Conservation (phyloP, 1,284 basidiomycete species). For the Volvariella surrecta region DNA sequence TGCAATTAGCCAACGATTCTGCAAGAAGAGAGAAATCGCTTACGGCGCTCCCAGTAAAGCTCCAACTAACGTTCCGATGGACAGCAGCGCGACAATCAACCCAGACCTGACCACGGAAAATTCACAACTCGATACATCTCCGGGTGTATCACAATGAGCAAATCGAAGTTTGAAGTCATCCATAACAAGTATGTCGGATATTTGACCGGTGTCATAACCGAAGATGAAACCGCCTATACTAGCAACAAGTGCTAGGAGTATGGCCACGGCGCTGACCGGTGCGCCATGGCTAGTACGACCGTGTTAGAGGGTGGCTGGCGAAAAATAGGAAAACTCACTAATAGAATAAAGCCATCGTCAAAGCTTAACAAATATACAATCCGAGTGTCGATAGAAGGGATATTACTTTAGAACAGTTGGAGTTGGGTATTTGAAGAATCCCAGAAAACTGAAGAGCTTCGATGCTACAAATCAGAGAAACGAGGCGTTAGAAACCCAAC, state of each 20-base stretch:
- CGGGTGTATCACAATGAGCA: slow-evolving; percentile 34
- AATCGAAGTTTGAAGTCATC: slow-evolving; percentile 63
- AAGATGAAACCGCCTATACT: slow-evolving; percentile 79
- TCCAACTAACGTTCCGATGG: slow-evolving; percentile 56
- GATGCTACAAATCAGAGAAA: too few relatives aligned
- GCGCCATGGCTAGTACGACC: slow-evolving; percentile 29
- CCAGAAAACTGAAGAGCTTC: too few relatives aligned
- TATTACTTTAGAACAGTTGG: too few relatives aligned
- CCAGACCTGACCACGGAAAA: slow-evolving; percentile 48
- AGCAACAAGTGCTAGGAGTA: slow-evolving; percentile 61
- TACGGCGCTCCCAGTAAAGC: slow-evolving; percentile 54
- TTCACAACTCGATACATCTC: slow-evolving; percentile 32
- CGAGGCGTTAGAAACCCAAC: too few relatives aligned
- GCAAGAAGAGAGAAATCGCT: slow-evolving; percentile 15
- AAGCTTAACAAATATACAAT: neutral
- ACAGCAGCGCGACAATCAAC: slow-evolving; percentile 64
- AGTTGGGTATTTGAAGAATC: too few relatives aligned
- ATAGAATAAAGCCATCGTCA: slow-evolving; percentile 4
- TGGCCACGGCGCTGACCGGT: slow-evolving; percentile 53
- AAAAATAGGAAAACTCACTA: too few relatives aligned
- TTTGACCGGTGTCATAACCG: slow-evolving; percentile 74
- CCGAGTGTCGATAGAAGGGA: too few relatives aligned
- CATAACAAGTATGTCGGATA: slow-evolving; percentile 73
- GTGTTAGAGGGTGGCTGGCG: too few relatives aligned
- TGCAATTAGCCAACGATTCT: neutral